Base-by-base conservation (phyloP, 2,329 filamentous ascomycete genomes). In the Ophiostoma quercus region DNA sequence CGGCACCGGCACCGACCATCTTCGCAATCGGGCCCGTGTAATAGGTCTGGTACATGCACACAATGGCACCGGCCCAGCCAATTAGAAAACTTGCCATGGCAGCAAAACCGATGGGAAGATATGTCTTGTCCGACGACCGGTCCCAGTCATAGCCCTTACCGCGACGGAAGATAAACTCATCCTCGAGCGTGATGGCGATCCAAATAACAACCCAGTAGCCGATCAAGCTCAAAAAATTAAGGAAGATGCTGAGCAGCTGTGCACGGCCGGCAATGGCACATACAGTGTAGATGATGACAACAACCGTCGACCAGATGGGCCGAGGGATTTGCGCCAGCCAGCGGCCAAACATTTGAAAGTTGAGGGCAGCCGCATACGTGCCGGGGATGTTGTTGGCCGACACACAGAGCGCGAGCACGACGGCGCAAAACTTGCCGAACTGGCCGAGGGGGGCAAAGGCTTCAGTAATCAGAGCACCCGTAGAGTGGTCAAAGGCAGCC, bases 41-140 rank as follows among this genome's bases (percentile, higher is more conserved):
- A 84, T 88, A 91, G 3, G 85, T 84, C 79, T 92, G 88, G 29
- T 86, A 85, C 88, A 91, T 91, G 71, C 84, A 88, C 65, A 90
- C 76, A 37, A 91, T 84, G 0, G 87, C 84, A 9, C 88, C 88
- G 3, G 82, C 82, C 88, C 88, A 90, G 2, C 88, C 88, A 16
- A 90, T 75, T 54, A 88, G 76, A 73, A 91, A 91, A 0, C 88
- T 84, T 2, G 81, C 74, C 8, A 89, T 78, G 0, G 87, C 88
- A 0, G 89, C 87, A 71, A 87, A 78, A 0, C 89, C 89, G 16
- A 89, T 70, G 0, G 89, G 88, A 4, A 91, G 79, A 74, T 85
- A 85, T 3, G 79, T 79, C 66, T 81, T 81, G 70, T 86, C 83
- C 72, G 89, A 82, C 88, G 88, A 91, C 2, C 80, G 79, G 19